These are phyloP conservation scores for Epichloe sylvatica DNA, from an alignment of 2,329 filamentous ascomycete genomes.

Conservation along the genomic window DNA sequence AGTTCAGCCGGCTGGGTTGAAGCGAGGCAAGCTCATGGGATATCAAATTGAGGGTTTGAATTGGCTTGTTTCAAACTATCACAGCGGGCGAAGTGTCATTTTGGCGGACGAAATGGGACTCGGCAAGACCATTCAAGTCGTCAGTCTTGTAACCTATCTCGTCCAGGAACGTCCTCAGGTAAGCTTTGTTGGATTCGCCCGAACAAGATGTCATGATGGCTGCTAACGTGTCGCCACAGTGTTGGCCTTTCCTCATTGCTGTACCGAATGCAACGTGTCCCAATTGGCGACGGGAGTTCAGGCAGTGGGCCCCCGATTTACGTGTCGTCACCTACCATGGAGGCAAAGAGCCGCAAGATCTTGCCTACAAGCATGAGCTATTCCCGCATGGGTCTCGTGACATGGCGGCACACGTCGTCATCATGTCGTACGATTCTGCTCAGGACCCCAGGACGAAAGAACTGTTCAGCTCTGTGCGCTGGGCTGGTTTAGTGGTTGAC, in stretches of 20 bases:
- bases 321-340: slow-evolving; percentile 91
- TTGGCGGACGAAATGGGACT: slow-evolving; percentile 97
- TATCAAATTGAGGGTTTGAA: slow-evolving; percentile 91
- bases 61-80: slow-evolving; percentile 88
- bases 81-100: slow-evolving; percentile 69
- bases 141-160: slow-evolving; percentile 65
- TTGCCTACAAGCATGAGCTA: slow-evolving; percentile 72
- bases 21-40: slow-evolving; percentile 72
- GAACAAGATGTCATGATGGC: background rate
- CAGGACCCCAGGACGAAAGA: slow-evolving; percentile 53
- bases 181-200: slow-evolving; percentile 3
- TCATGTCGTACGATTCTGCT: slow-evolving; percentile 89
- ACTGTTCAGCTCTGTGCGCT: slow-evolving; percentile 58
- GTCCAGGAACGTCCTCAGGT: slow-evolving; percentile 47
- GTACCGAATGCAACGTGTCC: slow-evolving; percentile 90
- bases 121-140: slow-evolving; percentile 91
- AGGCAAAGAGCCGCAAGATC: slow-evolving; percentile 55
- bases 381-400: slow-evolving; percentile 53
- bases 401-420: slow-evolving; percentile 77
- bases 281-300: slow-evolving; percentile 96
- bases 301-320: slow-evolving; percentile 76
- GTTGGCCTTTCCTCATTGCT: slow-evolving; percentile 85
- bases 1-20: slow-evolving; percentile 58
- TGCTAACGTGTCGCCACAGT: slow-evolving; percentile 23
- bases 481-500: slow-evolving; percentile 82